These are phyloP conservation scores for Fraxinus sp. DNA, from an alignment of 305 asterid species.

Conservation along the genomic window DNA sequence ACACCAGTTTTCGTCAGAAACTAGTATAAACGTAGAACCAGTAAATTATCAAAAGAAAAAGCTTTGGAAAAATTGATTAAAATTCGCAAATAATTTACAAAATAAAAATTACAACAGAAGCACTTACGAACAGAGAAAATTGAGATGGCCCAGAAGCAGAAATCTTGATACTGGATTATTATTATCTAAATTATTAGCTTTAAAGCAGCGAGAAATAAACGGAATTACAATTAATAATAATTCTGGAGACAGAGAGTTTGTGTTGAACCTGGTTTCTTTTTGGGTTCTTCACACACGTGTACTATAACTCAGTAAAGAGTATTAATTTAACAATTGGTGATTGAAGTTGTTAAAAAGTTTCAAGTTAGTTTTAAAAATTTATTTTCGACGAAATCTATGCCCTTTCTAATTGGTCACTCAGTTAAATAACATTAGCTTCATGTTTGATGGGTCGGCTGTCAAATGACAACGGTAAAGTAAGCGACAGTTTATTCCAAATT, in stretches of 20 bases:
- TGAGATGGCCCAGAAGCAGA: not conserved
- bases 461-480: not conserved
- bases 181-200: not conserved
- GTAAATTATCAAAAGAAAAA: not conserved
- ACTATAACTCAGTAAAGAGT: not conserved
- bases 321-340: not conserved
- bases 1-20: slow-evolving; percentile 7
- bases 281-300: not conserved
- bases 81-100: not conserved
- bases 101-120: not conserved
- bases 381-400: not conserved
- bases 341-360: not conserved
- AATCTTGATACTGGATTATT: not conserved
- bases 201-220: not conserved
- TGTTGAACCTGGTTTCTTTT: not conserved
- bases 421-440: not conserved
- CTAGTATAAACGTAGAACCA: not conserved
- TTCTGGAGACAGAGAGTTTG: not conserved
- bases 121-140: not conserved
- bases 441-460: not conserved
- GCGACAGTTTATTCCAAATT: not conserved
- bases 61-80: not conserved
- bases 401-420: not conserved
- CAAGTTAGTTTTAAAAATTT: not conserved
- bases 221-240: not conserved